Conservation (phyloP, 768 basidiomycete genomes). For the Suillus ampliporus region DNA sequence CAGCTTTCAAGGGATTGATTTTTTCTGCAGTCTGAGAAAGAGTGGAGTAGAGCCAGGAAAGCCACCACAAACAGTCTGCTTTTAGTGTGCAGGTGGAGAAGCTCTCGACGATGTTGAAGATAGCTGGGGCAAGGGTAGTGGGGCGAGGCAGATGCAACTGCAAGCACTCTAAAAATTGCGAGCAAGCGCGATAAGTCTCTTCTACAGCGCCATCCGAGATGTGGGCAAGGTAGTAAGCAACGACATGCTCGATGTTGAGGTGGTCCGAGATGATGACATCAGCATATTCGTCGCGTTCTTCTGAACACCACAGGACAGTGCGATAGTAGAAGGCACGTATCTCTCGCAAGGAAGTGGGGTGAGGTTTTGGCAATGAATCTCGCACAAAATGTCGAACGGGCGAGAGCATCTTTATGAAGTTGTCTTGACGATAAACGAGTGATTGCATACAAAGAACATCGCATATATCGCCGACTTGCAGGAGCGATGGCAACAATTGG, state of each 20-base stretch:
- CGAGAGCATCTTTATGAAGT: background rate
- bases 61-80: background rate
- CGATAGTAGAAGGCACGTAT: background rate
- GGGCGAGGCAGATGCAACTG: background rate
- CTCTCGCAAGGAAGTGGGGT: background rate
- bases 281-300: background rate
- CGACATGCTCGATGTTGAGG: background rate
- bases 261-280: background rate
- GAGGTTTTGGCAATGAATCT: background rate
- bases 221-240: background rate
- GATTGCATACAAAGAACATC: background rate
- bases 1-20: background rate
- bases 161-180: background rate
- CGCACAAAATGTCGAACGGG: constrained; percentile 6
- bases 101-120: background rate
- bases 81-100: background rate
- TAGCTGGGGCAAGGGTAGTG: background rate
- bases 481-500: background rate
- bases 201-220: background rate
- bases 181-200: background rate
- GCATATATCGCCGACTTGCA: background rate
- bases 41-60: background rate
- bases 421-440: background rate
- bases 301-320: background rate
- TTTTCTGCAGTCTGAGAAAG: background rate